Evolutionary conservation across 768 basidiomycete species (phyloP).

Genomic region (Lactarius hengduanensis): DNA sequence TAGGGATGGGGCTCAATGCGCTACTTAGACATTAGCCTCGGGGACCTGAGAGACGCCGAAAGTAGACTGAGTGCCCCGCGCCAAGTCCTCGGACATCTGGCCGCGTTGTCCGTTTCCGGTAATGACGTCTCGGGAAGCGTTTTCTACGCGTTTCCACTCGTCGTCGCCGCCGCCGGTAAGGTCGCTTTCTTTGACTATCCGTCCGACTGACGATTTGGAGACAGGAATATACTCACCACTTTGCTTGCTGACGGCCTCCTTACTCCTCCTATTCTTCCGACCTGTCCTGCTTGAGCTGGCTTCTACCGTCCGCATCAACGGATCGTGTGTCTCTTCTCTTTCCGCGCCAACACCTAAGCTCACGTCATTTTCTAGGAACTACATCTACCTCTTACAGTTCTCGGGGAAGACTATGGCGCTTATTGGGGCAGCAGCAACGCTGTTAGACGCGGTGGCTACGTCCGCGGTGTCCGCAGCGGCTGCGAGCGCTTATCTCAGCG

Average conservation of each 20-base stretch:
- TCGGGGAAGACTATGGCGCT: conserved; percentile 25
- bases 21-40: conserved; percentile 24
- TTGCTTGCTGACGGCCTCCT: conserved; percentile 25
- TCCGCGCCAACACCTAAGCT: not conserved
- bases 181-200: not conserved
- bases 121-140: conserved; percentile 28
- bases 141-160: conserved; percentile 27
- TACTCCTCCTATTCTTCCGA: conserved; percentile 28
- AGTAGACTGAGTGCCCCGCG: conserved; percentile 6
- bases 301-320: conserved; percentile 22
- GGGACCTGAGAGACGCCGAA: conserved; percentile 18
- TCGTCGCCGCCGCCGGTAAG: conserved; percentile 25
- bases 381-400: conserved; percentile 22
- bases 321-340: conserved; percentile 18
- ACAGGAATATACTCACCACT: conserved; percentile 28
- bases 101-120: conserved; percentile 27
- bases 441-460: conserved; percentile 27
- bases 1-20: conserved; percentile 30
- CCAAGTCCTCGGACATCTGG: conserved; percentile 21
- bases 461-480: conserved; percentile 29
- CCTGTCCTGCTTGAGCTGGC: conserved; percentile 23
- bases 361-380: conserved; percentile 9
- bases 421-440: conserved; percentile 26
- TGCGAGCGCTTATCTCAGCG: conserved; percentile 26
- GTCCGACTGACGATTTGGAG: not conserved